Evolutionary conservation across 495 filamentous ascomycete species (phyloP).

Genomic region (Lichina pygmaea): DNA sequence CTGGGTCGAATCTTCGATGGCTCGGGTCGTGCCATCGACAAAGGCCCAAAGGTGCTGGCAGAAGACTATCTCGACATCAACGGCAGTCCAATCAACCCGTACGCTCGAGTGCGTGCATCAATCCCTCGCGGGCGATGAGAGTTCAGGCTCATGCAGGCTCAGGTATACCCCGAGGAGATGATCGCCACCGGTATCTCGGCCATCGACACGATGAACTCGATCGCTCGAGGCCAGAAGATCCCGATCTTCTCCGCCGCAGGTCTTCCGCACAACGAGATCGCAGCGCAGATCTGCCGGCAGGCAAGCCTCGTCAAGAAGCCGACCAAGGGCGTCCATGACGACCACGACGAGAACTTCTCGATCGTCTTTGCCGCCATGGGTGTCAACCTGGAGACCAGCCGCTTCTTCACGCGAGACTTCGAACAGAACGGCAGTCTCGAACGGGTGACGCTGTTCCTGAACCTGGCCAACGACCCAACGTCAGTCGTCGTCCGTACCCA

Average conservation of each 20-base stretch:
- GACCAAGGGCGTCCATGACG: conserved; percentile 89
- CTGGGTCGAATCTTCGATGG: conserved; percentile 96
- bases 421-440: conserved; percentile 99
- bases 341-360: conserved; percentile 96
- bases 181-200: conserved; percentile 98
- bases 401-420: conserved; percentile 96
- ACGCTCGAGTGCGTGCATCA: conserved; percentile 45
- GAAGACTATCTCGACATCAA: conserved; percentile 99
- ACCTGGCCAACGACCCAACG: conserved; percentile 97
- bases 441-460: conserved; percentile 88
- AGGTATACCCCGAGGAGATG: conserved; percentile 99
- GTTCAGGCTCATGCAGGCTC: not conserved
- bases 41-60: conserved; percentile 91
- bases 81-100: conserved; percentile 96
- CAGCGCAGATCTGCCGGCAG: conserved; percentile 91
- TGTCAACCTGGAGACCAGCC: conserved; percentile 97
- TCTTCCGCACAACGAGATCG: conserved; percentile 97
- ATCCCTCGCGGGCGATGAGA: not conserved
- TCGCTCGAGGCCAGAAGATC: conserved; percentile 98
- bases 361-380: conserved; percentile 99
- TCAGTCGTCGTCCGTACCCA: conserved; percentile 10
- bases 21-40: conserved; percentile 89
- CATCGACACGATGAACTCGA: conserved; percentile 99
- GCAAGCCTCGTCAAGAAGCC: conserved; percentile 71
- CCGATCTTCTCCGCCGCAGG: conserved; percentile 97